Evolutionary conservation across 1,284 basidiomycete species (phyloP).

Genomic region (Rhodotorula glutinis): DNA sequence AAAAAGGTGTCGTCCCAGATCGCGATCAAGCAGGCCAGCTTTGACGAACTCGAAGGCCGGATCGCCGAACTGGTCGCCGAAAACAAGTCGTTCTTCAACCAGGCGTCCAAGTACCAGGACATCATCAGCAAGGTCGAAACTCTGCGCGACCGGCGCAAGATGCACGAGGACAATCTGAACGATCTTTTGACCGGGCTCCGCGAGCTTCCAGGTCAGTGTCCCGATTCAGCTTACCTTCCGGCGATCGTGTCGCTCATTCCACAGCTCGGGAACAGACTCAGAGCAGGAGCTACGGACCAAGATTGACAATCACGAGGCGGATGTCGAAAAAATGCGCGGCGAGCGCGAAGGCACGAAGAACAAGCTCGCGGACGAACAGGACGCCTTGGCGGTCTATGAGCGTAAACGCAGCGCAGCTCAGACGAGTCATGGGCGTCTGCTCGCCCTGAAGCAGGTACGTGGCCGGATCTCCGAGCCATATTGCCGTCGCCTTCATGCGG

Average conservation of each 20-base stretch:
- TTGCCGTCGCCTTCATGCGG: too few relatives aligned
- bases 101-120: conserved; percentile 78
- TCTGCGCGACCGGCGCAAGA: conserved; percentile 65
- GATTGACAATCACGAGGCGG: conserved; percentile 67
- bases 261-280: conserved; percentile 59
- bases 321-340: conserved; percentile 59
- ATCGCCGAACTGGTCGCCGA: conserved; percentile 66
- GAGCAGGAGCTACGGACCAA: conserved; percentile 71
- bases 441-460: conserved; percentile 56
- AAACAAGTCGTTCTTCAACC: conserved; percentile 79
- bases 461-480: too few relatives aligned
- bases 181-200: conserved; percentile 59
- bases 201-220: conserved; percentile 63
- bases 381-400: conserved; percentile 59
- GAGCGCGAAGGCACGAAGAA: conserved; percentile 54
- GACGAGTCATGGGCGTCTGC: conserved; percentile 61
- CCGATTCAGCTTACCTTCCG: too few relatives aligned
- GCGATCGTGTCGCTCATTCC: too few relatives aligned
- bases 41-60: conserved; percentile 66
- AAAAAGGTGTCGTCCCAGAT: conserved; percentile 63
- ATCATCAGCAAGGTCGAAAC: conserved; percentile 70
- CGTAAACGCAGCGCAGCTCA: conserved; percentile 59
- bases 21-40: conserved; percentile 67
- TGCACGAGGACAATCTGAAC: conserved; percentile 61
- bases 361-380: conserved; percentile 61